Conservation (phyloP, 768 basidiomycete species). For the Auricularia cornea region DNA sequence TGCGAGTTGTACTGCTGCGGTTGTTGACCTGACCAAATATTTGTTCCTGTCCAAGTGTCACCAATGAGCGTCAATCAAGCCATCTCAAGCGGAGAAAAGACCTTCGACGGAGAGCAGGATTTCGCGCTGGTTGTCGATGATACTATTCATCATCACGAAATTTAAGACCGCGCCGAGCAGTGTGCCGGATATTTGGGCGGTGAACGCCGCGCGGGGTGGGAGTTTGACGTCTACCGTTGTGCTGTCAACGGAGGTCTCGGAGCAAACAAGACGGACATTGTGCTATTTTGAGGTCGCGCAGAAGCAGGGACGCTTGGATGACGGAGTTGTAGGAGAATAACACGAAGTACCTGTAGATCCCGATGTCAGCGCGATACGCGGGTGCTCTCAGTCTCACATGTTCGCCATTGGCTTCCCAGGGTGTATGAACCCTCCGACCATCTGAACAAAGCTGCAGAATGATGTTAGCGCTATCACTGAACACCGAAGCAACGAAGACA, state of each 20-base stretch:
- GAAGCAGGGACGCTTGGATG: slow-evolving; percentile 43
- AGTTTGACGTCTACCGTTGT: slow-evolving; percentile 40
- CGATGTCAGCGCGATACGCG: neutral
- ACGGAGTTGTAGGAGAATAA: slow-evolving; percentile 40
- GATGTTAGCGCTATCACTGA: neutral
- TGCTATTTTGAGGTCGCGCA: slow-evolving; percentile 49
- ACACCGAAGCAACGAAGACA: too few relatives aligned
- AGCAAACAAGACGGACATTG: slow-evolving; percentile 23
- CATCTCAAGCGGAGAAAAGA: too few relatives aligned
- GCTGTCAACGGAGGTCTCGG: neutral
- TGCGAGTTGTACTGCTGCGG: slow-evolving; percentile 42
- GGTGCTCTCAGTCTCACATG: slow-evolving; percentile 31
- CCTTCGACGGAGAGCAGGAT: slow-evolving; percentile 45
- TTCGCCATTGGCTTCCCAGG: slow-evolving; percentile 44
- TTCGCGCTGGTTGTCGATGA: slow-evolving; percentile 42
- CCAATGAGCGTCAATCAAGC: too few relatives aligned
- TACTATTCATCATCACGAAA: slow-evolving; percentile 50
- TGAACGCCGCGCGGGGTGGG: slow-evolving; percentile 56
- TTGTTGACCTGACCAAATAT: slow-evolving; percentile 43
- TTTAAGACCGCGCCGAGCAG: slow-evolving; percentile 38
- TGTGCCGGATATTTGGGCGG: slow-evolving; percentile 48
- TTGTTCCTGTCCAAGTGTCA: slow-evolving; percentile 30
- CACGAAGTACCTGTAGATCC: slow-evolving; percentile 14
- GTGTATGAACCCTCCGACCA: slow-evolving; percentile 39
- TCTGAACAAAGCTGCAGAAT: slow-evolving; percentile 35